Base-by-base conservation (phyloP, 306 rosid species). In the Acacia acuminata region DNA sequence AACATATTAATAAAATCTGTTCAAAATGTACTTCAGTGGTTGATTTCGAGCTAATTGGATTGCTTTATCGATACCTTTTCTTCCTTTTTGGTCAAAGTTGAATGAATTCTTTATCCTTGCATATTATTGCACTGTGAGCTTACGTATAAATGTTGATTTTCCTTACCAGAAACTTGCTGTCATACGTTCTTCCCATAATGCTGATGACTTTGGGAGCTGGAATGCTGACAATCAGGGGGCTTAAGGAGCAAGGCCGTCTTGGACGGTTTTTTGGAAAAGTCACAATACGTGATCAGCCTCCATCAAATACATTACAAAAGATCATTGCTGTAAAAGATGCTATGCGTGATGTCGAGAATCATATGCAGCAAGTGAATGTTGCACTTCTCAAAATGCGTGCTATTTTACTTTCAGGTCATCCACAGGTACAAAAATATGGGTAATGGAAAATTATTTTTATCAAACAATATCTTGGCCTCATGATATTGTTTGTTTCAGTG, bases 231-330 rank as follows among this genome's bases (percentile, higher is more conserved):
- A 73, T 96, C 63, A 92, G 94, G 90, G 90, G 97, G 78, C 92
- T 96, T 44, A 96, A 85, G 90, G 93, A 93, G 86, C 99, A 96
- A 90, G 99, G 99, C 56, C 98, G 99, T 83, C 97, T 96, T 73
- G 98, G 99, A 55, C 88, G 99, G 66, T 87, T 89, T 80, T 96
- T 96, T 48, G 98, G 96, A 69, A 83, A 81, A 86, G 93, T 96
- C 77, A 93, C 86, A 7, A 91, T 96, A 73, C 92, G 83, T 53
- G 98, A 96, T 85, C 99, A 96, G 83, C 97, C 97, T 48, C 99
- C 99, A 74, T 93, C 99, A 55, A 96, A 93, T 88, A 96, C 99
- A 63, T 88, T 96, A 82, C 94, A 96, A 83, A 96, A 96, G 87
- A 90, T 96, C 56, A 92, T 96, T 38, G 99, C 96, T 7, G 92